Base-by-base conservation (phyloP, 1,284 basidiomycete species). In the Sanghuangporus sanghuang region DNA sequence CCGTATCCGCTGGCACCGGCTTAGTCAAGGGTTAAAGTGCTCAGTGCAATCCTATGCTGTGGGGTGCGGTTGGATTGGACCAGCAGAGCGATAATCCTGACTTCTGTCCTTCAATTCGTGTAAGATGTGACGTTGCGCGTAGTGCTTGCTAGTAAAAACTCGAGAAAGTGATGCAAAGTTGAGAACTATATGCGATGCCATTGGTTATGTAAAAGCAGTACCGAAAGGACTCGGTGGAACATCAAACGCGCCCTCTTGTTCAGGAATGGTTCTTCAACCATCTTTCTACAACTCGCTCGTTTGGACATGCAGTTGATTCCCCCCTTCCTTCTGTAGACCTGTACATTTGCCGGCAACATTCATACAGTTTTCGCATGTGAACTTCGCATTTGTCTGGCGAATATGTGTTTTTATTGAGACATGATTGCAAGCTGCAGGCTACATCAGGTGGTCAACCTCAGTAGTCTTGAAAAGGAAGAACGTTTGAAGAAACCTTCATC, bases 381-480 rank as follows among this genome's bases (percentile, higher is more conserved):
- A 73, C 69, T 48, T 85, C 76, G 69, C 88, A 90, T 67, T 80
- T 84, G 18, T 87, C 85, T 0, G 85, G 87, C 1, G 68, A 68
- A 68, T 88, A 90, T 0, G 83, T 87, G 72, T 89, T 81, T 67
- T 80, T 85, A 64, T 79, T 78, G 21, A 90, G 74, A 70, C 89
- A 90, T 0, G 75, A 61, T 60, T 90, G 87, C 3, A 90, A 75
- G 18, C 76, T 70, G 70, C 87, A 90, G 0, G 87, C 88, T 90
- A 64, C 3, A n/a, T 32, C 35, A 49, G 23, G 12, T 11, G 46
- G 16, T 32, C 35, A 53, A 52, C 44, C 14, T 12, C 44, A 61
- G 9, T 5, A 21, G 57, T 12, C 14, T 32, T 8, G 21, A n/a
- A 18, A 9, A 11, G 16, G 35, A 35, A 27, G 32, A 40, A 38